These are phyloP conservation scores for Phytophthora chlamydospora DNA, from an alignment of 352 stramenopile species.

Conservation along the genomic window DNA sequence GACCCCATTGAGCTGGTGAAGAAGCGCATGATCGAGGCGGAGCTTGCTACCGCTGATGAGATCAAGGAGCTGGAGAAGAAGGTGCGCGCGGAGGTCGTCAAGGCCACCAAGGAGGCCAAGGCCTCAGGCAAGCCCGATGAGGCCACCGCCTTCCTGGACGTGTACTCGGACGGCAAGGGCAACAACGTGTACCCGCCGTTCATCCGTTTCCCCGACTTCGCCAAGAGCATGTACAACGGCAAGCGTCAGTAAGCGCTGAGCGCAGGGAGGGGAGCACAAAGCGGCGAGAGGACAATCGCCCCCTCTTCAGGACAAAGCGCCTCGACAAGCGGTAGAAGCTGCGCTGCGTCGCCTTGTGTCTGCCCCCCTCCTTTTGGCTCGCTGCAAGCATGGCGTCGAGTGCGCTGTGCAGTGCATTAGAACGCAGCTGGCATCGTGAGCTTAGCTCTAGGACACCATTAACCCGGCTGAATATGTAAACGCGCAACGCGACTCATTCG, in stretches of 20 bases:
- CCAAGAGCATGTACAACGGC: conserved; percentile 93
- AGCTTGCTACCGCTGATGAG: conserved; percentile 95
- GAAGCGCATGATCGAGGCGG: conserved; percentile 95
- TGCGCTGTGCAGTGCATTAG: conserved; percentile 31
- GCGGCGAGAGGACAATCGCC: conserved; percentile 24
- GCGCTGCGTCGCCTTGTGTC: conserved; percentile 24
- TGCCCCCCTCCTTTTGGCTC: conserved; percentile 21
- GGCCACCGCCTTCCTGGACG: conserved; percentile 73
- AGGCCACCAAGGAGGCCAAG: conserved; percentile 94
- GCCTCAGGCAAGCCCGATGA: conserved; percentile 56
- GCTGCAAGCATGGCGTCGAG: conserved; percentile 25
- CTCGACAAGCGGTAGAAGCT: conserved; percentile 44
- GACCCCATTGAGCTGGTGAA: conserved; percentile 99
- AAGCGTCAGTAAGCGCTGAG: conserved; percentile 54
- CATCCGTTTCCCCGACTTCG: conserved; percentile 97
- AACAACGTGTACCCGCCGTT: conserved; percentile 94
- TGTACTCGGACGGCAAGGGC: conserved; percentile 92
- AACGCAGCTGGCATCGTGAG: conserved; percentile 25
- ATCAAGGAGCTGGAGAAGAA: conserved; percentile 99
- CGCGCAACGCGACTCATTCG: conserved; percentile 20
- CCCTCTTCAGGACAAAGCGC: conserved; percentile 33
- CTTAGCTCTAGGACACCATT: conserved; percentile 36
- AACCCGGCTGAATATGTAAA: conserved; percentile 47
- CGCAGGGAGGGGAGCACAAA: conserved; percentile 13
- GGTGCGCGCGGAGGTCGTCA: conserved; percentile 97